These are phyloP conservation scores for Austropuccinia psidii DNA, from an alignment of 1,284 basidiomycete species.

Conservation along the genomic window DNA sequence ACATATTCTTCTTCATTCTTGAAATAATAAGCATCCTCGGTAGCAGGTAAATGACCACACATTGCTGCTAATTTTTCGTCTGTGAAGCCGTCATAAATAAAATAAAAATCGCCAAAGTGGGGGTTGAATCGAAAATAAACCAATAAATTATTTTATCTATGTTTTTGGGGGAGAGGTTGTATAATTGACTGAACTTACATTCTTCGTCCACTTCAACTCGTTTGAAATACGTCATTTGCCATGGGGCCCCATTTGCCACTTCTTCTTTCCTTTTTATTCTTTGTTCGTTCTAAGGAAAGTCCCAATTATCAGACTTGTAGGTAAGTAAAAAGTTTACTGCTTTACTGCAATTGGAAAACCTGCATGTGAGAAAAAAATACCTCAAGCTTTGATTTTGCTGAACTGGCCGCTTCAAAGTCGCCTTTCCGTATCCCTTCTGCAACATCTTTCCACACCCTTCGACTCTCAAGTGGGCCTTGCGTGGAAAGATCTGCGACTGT, in stretches of 20 bases:
- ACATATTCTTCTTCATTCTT: constrained; percentile 2
- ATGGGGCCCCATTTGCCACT: constrained; percentile 60
- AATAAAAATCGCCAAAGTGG: neutral
- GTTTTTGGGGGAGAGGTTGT: neutral
- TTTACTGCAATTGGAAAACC: neutral
- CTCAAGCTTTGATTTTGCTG: constrained; percentile 87
- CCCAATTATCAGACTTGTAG: neutral
- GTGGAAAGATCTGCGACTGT: constrained; percentile 56
- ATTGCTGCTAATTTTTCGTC: constrained; percentile 18
- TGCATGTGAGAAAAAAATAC: constrained; percentile 49
- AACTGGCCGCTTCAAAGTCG: constrained; percentile 82
- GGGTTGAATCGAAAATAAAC: neutral
- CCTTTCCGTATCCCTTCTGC: constrained; percentile 83
- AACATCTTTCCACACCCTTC: constrained; percentile 76
- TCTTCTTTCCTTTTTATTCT: constrained; percentile 81
- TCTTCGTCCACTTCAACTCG: constrained; percentile 47
- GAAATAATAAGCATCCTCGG: constrained; percentile 24
- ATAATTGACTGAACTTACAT: constrained; percentile 41
- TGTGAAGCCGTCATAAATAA: neutral
- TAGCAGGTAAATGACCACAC: constrained; percentile 12
- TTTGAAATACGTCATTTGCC: constrained; percentile 53
- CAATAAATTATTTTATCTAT: neutral
- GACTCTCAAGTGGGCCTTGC: constrained; percentile 76
- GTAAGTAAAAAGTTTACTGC: no score
- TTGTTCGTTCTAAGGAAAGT: constrained; percentile 67